These are phyloP conservation scores for Fusarium annulatum DNA, from an alignment of 2,329 filamentous ascomycete genomes.

Conservation along the genomic window DNA sequence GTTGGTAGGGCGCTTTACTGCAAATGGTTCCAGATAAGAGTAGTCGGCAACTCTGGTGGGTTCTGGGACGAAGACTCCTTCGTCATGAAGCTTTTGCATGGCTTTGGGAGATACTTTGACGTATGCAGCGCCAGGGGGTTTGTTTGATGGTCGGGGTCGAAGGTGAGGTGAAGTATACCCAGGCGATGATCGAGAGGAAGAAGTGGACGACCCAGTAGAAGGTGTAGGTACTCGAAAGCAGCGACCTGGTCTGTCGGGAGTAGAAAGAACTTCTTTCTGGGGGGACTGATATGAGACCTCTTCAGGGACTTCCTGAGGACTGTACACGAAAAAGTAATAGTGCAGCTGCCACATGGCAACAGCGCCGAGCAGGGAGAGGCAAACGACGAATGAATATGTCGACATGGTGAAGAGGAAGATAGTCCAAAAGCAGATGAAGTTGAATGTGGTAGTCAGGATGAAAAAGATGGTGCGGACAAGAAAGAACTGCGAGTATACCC, in stretches of 20 bases:
- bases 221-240: conserved; percentile 3
- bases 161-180: not conserved
- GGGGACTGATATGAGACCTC: not conserved
- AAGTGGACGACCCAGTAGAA: conserved; percentile 4
- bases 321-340: conserved; percentile 9
- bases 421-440: not conserved
- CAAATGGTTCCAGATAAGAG: not conserved
- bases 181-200: not conserved
- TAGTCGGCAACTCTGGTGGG: conserved; percentile 11
- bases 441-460: not conserved
- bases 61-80: not conserved
- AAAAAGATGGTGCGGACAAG: not conserved
- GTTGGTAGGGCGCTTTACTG: not conserved
- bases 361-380: not conserved
- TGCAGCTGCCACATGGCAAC: conserved; percentile 13
- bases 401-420: conserved; percentile 7
- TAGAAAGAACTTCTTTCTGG: not conserved
- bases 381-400: not conserved
- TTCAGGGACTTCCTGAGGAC: not conserved
- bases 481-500: not conserved
- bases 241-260: not conserved
- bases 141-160: conserved; percentile 1
- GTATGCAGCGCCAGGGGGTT: conserved; percentile 24
- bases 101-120: conserved; percentile 28
- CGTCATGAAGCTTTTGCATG: conserved; percentile 9